Evolutionary conservation across 1,284 basidiomycete species (phyloP).

Genomic region (Phellopilus nigrolimitatus): DNA sequence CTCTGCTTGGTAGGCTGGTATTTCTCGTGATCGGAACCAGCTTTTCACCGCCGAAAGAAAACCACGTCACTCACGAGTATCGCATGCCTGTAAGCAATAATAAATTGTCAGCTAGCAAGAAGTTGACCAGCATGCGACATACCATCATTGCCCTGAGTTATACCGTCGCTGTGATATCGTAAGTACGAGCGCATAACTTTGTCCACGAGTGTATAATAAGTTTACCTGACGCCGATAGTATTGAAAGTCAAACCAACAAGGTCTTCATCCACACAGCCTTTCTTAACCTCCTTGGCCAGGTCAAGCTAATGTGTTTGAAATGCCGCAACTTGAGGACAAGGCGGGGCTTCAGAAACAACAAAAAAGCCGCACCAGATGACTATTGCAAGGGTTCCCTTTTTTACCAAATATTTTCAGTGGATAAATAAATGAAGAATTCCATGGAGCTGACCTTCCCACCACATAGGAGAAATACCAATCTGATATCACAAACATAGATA

Average conservation of each 20-base stretch:
- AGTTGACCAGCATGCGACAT: slow-evolving; percentile 25
- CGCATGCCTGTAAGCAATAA: slow-evolving; percentile 55
- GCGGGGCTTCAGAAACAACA: background rate
- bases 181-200: background rate
- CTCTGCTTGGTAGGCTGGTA: slow-evolving; percentile 76
- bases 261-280: slow-evolving; percentile 71
- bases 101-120: background rate
- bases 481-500: slow-evolving; percentile 28
- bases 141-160: slow-evolving; percentile 83
- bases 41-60: slow-evolving; percentile 11
- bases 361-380: slow-evolving; percentile 53
- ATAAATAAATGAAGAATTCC: slow-evolving; percentile 1
- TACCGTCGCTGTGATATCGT: slow-evolving; percentile 53
- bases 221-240: slow-evolving; percentile 74
- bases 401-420: no score
- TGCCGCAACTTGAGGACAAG: background rate
- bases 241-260: slow-evolving; percentile 76
- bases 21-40: slow-evolving; percentile 4
- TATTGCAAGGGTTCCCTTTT: slow-evolving; percentile 77
- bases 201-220: background rate
- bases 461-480: slow-evolving; percentile 81
- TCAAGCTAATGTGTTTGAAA: slow-evolving; percentile 48
- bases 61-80: slow-evolving; percentile 56
- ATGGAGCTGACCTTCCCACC: slow-evolving; percentile 72
- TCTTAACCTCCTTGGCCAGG: slow-evolving; percentile 68